Percentiles rank a stretch among this genome's conserved stretches.
phyloP scores from a whole-genome alignment of 2,329 filamentous ascomycete species.

The Fusarium virguliforme region DNA sequence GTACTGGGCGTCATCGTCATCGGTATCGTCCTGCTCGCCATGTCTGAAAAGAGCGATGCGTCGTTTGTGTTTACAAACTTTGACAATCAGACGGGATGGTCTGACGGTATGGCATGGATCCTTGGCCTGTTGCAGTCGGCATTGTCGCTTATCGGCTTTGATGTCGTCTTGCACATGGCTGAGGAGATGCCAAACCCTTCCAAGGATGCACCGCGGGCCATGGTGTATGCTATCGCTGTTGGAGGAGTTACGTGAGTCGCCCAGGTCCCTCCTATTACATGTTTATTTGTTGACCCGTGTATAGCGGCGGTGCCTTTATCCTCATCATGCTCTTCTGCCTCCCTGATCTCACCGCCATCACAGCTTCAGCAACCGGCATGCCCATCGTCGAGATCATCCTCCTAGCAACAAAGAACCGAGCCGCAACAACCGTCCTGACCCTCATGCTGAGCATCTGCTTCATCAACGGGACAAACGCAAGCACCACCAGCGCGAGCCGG shows the following conservation, averaged over 20 bases:
- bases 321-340: slow-evolving; percentile 61
- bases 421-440: slow-evolving; percentile 59
- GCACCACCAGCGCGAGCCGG: slow-evolving; percentile 61
- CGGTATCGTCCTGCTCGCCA: slow-evolving; percentile 60
- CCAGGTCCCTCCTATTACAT: rapidly evolving
- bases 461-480: slow-evolving; percentile 62
- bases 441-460: slow-evolving; percentile 62
- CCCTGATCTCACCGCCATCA: slow-evolving; percentile 55
- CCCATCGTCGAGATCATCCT: slow-evolving; percentile 63
- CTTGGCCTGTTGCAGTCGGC: slow-evolving; percentile 62
- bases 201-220: slow-evolving; percentile 60
- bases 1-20: slow-evolving; percentile 60
- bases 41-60: slow-evolving; percentile 58
- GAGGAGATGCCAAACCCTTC: slow-evolving; percentile 63
- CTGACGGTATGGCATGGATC: slow-evolving; percentile 64
- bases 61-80: slow-evolving; percentile 62
- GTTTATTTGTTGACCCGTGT: neutral
- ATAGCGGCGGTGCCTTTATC: slow-evolving; percentile 57
- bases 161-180: slow-evolving; percentile 62
- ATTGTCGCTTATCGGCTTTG: slow-evolving; percentile 59
- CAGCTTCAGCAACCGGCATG: slow-evolving; percentile 59
- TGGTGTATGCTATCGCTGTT: slow-evolving; percentile 61
- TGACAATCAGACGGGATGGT: slow-evolving; percentile 62
- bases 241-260: slow-evolving; percentile 60
- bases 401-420: slow-evolving; percentile 59